A percentile compares a stretch with the other conserved stretches of the same genome.
Conservation (phyloP, 257 asterid species). For the Datura wrightii region DNA sequence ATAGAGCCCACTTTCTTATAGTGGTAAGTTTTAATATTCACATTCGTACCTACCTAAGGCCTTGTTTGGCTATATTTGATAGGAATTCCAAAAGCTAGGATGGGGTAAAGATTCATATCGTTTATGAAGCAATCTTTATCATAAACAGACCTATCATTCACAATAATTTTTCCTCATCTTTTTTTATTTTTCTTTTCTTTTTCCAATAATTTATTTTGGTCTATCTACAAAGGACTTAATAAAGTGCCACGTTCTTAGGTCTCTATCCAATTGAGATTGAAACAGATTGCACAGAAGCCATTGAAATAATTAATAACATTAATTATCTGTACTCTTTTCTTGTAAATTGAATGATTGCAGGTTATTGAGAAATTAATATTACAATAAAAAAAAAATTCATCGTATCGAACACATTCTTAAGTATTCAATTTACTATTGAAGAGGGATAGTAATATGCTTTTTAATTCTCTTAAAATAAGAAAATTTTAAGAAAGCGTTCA, state of each 20-base stretch:
- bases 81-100: conserved; percentile 33
- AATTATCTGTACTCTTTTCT: not conserved
- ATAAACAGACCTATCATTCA: conserved; percentile 31
- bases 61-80: conserved; percentile 32
- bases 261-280: not conserved
- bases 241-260: not conserved
- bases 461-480: too few relatives aligned
- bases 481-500: too few relatives aligned
- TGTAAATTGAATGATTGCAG: not conserved
- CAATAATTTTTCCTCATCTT: not conserved
- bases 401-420: too few relatives aligned
- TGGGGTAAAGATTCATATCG: conserved; percentile 31
- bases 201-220: not conserved
- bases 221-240: not conserved
- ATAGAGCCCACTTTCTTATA: not conserved
- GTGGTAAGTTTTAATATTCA: conserved; percentile 32
- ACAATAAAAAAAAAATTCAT: too few relatives aligned
- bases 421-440: too few relatives aligned
- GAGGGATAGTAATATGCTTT: too few relatives aligned
- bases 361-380: too few relatives aligned
- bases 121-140: conserved; percentile 41
- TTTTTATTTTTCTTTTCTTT: not conserved
- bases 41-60: conserved; percentile 35
- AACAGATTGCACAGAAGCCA: not conserved
- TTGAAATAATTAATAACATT: not conserved